These are phyloP conservation scores for Neurospora discreta DNA, from an alignment of 495 filamentous ascomycete genomes.

Conservation along the genomic window DNA sequence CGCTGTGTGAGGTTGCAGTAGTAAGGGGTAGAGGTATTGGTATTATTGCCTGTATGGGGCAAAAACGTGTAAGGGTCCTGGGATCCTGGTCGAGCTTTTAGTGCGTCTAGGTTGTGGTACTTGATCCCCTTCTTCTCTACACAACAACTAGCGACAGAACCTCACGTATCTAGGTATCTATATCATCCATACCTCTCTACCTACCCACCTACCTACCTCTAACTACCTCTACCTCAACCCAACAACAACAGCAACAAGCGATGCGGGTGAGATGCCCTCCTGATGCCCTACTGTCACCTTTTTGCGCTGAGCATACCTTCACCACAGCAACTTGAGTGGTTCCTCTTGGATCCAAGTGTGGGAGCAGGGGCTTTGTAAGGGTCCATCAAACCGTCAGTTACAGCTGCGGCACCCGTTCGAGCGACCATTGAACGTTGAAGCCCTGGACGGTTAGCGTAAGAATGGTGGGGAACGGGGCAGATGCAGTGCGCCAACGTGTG, in stretches of 20 bases:
- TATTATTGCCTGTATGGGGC: background rate
- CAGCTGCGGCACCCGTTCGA: background rate
- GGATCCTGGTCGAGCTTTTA: background rate
- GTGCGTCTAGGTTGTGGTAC: background rate
- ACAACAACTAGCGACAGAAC: too few relatives aligned
- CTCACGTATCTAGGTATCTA: too few relatives aligned
- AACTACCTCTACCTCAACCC: background rate
- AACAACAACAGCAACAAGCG: background rate
- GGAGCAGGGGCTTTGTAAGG: background rate
- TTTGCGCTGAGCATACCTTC: background rate
- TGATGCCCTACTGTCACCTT: background rate
- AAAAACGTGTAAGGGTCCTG: background rate
- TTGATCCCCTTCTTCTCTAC: too few relatives aligned
- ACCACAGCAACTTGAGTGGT: background rate
- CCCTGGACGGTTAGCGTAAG: background rate
- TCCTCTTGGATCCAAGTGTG: background rate
- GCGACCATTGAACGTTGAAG: background rate
- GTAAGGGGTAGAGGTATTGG: background rate
- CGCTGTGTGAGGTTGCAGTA: background rate
- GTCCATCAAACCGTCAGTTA: background rate
- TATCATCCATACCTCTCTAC: background rate
- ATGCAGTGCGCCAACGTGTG: background rate
- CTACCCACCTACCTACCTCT: too few relatives aligned
- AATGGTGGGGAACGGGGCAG: background rate
- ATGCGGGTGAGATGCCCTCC: background rate